Evolutionary conservation across 2,329 filamentous ascomycete genomes (phyloP), one percentile per base, ranked within the genome.

Genomic region (Alternaria sp.): DNA sequence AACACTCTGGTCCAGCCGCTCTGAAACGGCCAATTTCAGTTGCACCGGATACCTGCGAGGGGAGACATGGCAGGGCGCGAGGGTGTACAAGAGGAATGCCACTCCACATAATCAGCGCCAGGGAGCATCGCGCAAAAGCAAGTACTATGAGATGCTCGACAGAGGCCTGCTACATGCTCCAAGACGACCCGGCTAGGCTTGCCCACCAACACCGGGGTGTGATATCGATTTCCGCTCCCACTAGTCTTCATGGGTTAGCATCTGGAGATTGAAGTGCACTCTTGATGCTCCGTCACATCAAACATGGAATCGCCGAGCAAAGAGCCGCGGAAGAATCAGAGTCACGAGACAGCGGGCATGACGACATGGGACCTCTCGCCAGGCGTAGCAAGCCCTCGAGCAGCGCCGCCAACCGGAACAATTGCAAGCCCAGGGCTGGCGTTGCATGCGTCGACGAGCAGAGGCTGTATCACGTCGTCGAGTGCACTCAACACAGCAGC

Each of bases 1-100:
- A 73, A 78, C 77, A 77, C 77, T 70, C 74, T 72, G 63, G 69
- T 72, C 65, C 71, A 75, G 70, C 67, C 74, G 73, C 70, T 68
- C 73, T 76, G 74, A 78, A 80, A 79, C 75, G 77, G 71, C 71
- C 67, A 74, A 67, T 70, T 68, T 69, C 57, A 66, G 79, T 80
- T 73, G 76, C 77, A 80, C 79, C 71, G 68, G 68, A 67, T 70
- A 67, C 74, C 70, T 71, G 68, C 68, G 66, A 72, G 63, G 67
- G 64, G 69, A 74, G 73, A 66, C 69, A 69, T 65, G 62, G 67
- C 67, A 30, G 60, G 44, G 56, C 49, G 60, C 55, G 60, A 59
- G 69, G 76, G 76, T 60, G 74, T 73, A 80, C 77, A 79, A 77
- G 74, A 77, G 59, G 69, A 70, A 73, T 66, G 65, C 67, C 49